Base-by-base conservation (phyloP, 1,284 basidiomycete species). In the Papiliotrema nemorosa region DNA sequence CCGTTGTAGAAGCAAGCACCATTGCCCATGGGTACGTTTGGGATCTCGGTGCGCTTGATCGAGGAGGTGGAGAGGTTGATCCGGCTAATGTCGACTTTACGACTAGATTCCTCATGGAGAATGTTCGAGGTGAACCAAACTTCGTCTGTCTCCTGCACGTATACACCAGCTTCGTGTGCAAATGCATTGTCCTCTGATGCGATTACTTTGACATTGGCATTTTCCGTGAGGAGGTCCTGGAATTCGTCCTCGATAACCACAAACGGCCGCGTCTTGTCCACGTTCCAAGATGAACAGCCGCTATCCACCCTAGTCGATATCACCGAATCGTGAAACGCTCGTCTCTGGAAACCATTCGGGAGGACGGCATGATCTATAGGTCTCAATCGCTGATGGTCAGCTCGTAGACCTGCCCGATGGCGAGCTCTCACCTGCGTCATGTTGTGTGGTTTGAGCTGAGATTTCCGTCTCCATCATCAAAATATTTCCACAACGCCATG, bases 161-260 rank as follows among this genome's bases (percentile, higher is more conserved):
- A 67, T 3, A 67, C 52, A 1, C 64, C 64, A 9, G 66, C 66
- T 41, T 69, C 66, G 44, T 69, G 66, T 2, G 58, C 57, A 33
- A 64, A 57, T 5, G 52, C 37, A 2, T 43, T 44, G 22, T 47
- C 52, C 9, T 49, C 33, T 4, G 38, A 27, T 4, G 55, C 57
- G 25, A 64, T 46, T 29, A 58, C 16, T 5, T 37, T 29, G n/a
- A 65, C 42, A 0, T 18, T 36, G 0, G 59, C 51, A 0, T 22
- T n/a, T 2, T 36, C 13, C 22, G 57, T 54, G 5, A 63, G 41
- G 14, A 63, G 7, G 21, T 34, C 14, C 10, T n/a, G 18, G 26
- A 64, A 66, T 20, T 48, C 49, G 3, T 33, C 21, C 42, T 62
- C 52, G 26, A 45, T 25, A 4, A 49, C 56, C 41, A 63, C 43